phyloP scores from a whole-genome alignment of 2,329 filamentous ascomycete genomes.

The Akanthomyces uredinophilus region DNA sequence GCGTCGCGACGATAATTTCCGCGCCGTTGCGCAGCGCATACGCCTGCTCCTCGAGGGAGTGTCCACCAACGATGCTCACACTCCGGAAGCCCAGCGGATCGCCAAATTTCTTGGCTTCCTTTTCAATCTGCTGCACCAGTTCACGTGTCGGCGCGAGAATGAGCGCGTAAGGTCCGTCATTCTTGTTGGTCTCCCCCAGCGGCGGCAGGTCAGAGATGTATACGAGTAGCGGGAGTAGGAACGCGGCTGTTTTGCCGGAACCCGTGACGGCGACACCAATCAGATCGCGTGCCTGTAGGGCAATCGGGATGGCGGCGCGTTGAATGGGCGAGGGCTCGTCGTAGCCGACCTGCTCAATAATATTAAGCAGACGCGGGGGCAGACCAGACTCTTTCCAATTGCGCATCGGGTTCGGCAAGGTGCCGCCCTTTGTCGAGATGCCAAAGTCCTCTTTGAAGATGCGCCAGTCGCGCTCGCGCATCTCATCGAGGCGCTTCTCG shows the following conservation, averaged over 20 bases:
- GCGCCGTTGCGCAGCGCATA: conserved; percentile 87
- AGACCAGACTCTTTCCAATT: conserved; percentile 83
- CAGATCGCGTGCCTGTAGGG: conserved; percentile 85
- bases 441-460: conserved; percentile 99
- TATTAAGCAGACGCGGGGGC: conserved; percentile 70
- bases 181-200: conserved; percentile 78
- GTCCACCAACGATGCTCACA: conserved; percentile 96
- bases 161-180: conserved; percentile 95
- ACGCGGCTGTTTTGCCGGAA: conserved; percentile 97
- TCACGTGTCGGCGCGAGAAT: conserved; percentile 96
- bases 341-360: conserved; percentile 82
- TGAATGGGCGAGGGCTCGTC: conserved; percentile 89
- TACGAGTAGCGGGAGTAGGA: conserved; percentile 83
- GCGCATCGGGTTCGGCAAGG: conserved; percentile 93
- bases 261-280: conserved; percentile 97
- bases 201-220: conserved; percentile 91
- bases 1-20: conserved; percentile 97
- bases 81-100: conserved; percentile 86
- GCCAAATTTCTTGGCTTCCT: conserved; percentile 90
- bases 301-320: conserved; percentile 90
- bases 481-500: conserved; percentile 84
- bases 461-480: conserved; percentile 97
- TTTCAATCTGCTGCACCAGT: conserved; percentile 94
- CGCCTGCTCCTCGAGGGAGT: conserved; percentile 88
- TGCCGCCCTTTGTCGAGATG: conserved; percentile 87